phyloP scores from a whole-genome alignment of 192 early-diverging fungal species.

The Backusella psychrophila region DNA sequence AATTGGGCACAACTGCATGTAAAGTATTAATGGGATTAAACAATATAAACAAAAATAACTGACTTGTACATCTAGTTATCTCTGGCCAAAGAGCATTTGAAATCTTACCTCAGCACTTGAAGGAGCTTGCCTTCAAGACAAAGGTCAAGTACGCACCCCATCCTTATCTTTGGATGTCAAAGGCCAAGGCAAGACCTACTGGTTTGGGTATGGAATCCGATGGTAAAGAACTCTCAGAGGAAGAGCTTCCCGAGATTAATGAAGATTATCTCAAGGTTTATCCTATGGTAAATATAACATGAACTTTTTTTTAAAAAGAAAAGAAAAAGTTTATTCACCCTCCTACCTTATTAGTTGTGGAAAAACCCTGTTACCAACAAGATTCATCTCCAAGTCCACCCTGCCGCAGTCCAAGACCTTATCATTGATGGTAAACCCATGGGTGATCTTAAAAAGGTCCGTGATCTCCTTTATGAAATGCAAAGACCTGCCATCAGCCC shows the following conservation, averaged over 20 bases:
- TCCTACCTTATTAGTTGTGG: slow-evolving; percentile 18
- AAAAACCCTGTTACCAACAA: slow-evolving; percentile 38
- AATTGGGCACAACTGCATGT: slow-evolving; percentile 39
- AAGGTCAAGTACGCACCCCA: slow-evolving; percentile 37
- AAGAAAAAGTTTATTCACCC: neutral
- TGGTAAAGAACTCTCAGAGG: slow-evolving; percentile 24
- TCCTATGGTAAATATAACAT: slow-evolving; percentile 27
- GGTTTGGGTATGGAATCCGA: slow-evolving; percentile 35
- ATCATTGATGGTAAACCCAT: slow-evolving; percentile 38
- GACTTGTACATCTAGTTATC: slow-evolving; percentile 18
- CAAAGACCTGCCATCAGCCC: slow-evolving; percentile 35
- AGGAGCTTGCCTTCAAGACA: slow-evolving; percentile 33
- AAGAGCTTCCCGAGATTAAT: slow-evolving; percentile 27
- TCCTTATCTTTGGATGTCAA: slow-evolving; percentile 39
- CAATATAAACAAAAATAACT: neutral
- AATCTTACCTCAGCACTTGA: slow-evolving; percentile 29
- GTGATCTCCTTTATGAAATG: slow-evolving; percentile 30
- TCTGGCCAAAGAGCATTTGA: slow-evolving; percentile 37
- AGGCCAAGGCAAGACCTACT: slow-evolving; percentile 24
- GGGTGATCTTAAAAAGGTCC: slow-evolving; percentile 32
- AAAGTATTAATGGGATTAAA: slow-evolving; percentile 9
- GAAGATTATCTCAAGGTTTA: slow-evolving; percentile 33
- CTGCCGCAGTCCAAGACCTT: slow-evolving; percentile 31
- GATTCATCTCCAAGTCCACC: slow-evolving; percentile 37
- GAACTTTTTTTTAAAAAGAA: neutral